These are phyloP conservation scores for Farysia itapuensis DNA, from an alignment of 1,284 basidiomycete species.

Conservation along the genomic window DNA sequence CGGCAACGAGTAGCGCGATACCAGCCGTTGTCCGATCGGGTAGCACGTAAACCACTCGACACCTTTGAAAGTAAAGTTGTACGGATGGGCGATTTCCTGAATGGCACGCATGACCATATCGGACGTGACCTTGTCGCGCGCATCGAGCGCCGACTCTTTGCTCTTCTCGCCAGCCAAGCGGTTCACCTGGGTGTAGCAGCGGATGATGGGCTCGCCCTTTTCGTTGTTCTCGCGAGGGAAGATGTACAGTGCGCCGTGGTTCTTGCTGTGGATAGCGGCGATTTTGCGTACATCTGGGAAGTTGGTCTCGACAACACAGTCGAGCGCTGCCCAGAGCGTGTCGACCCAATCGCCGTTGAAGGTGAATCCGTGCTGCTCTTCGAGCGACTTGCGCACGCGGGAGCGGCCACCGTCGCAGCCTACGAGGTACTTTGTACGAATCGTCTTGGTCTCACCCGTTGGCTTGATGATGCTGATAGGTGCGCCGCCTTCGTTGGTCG, in stretches of 20 bases:
- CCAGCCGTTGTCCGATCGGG: slow-evolving; percentile 53
- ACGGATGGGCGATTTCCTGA: slow-evolving; percentile 61
- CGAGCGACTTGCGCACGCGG: slow-evolving; percentile 57
- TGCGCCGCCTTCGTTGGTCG: slow-evolving; percentile 43
- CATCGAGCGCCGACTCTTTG: slow-evolving; percentile 43
- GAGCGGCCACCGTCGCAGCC: slow-evolving; percentile 61
- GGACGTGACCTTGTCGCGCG: slow-evolving; percentile 56
- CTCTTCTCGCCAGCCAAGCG: slow-evolving; percentile 47
- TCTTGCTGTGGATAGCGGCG: slow-evolving; percentile 53
- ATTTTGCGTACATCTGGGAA: slow-evolving; percentile 57
- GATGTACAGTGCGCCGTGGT: slow-evolving; percentile 59
- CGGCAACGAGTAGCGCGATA: slow-evolving; percentile 47
- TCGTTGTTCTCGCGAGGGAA: slow-evolving; percentile 60
- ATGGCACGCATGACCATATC: slow-evolving; percentile 60
- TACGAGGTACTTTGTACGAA: slow-evolving; percentile 61
- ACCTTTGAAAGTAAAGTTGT: slow-evolving; percentile 60
- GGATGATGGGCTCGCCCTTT: slow-evolving; percentile 57
- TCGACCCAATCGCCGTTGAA: slow-evolving; percentile 56
- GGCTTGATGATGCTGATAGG: slow-evolving; percentile 48
- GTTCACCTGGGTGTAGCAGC: slow-evolving; percentile 60
- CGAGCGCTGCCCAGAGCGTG: slow-evolving; percentile 54
- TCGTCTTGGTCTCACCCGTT: slow-evolving; percentile 50
- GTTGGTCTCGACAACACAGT: slow-evolving; percentile 56
- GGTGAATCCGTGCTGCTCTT: slow-evolving; percentile 39
- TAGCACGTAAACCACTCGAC: slow-evolving; percentile 62